A percentile compares a stretch with the other conserved stretches of the same genome.
Evolutionary conservation across 176 grass and related monocot species (phyloP).

Genomic region (Aegilops speltoides): DNA sequence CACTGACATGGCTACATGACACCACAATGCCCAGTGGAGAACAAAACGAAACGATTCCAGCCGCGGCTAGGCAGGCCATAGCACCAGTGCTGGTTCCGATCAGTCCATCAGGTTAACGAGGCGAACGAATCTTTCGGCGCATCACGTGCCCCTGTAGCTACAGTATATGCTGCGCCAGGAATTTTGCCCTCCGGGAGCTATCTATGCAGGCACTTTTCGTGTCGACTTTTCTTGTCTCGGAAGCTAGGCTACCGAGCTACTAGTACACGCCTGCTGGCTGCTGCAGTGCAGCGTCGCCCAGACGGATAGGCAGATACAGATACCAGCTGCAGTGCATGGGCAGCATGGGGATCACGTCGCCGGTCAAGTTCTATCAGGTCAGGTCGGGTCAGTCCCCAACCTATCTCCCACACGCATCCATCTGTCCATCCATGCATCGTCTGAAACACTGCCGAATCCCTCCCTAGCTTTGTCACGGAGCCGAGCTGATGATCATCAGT

Average conservation of each 20-base stretch:
- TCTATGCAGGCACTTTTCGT: constrained; percentile 32
- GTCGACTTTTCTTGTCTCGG: constrained; percentile 32
- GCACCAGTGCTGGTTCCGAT: neutral
- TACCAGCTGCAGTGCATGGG: neutral
- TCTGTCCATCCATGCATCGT: neutral
- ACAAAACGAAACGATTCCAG: neutral
- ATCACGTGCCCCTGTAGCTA: neutral
- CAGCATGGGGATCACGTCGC: constrained; percentile 6
- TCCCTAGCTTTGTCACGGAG: neutral
- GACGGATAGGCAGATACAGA: neutral
- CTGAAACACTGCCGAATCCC: neutral
- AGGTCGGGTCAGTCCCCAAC: constrained; percentile 15
- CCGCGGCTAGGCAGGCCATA: neutral
- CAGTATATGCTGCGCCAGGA: neutral
- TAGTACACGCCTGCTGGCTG: constrained; percentile 14
- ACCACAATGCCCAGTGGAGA: neutral
- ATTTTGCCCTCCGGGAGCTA: constrained; percentile 20
- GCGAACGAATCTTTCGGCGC: constrained; percentile 1
- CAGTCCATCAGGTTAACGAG: neutral
- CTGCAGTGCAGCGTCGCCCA: neutral
- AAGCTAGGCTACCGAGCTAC: neutral
- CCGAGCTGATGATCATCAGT: neutral
- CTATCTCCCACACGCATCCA: constrained; percentile 34
- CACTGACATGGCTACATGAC: neutral
- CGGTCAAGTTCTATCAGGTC: neutral